A percentile compares a stretch with the other conserved stretches of the same genome.
Evolutionary conservation across 345 rosid species (phyloP).

Genomic region (Psidium friedrichsthalianum): DNA sequence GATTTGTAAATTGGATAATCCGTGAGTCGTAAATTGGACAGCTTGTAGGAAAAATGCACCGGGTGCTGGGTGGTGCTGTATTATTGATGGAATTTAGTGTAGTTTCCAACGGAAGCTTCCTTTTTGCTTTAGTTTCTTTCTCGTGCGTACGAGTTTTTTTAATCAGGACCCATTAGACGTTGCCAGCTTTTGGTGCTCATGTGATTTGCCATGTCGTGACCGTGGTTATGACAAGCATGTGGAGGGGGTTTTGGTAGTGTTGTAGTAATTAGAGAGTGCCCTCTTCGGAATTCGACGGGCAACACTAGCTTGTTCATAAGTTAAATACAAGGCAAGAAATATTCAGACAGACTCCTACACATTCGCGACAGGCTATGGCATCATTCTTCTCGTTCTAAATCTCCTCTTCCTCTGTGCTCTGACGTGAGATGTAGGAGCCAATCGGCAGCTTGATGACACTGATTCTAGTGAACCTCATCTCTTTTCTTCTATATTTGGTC

Average conservation of each 20-base stretch:
- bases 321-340: background rate
- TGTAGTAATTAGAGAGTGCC: background rate
- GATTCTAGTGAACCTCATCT: background rate
- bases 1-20: background rate
- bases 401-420: background rate
- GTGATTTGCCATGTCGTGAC: background rate
- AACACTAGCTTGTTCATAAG: background rate
- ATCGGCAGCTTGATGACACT: background rate
- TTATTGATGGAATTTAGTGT: background rate
- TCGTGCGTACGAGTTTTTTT: background rate
- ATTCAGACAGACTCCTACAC: background rate
- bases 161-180: background rate
- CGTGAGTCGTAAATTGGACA: background rate
- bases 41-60: fast-evolving
- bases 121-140: background rate
- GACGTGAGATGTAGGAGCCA: background rate
- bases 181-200: background rate
- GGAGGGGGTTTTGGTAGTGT: background rate
- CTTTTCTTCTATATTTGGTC: background rate
- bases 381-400: background rate
- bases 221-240: background rate
- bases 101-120: background rate
- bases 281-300: background rate
- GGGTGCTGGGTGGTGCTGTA: fast-evolving
- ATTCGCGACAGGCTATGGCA: background rate